A percentile compares a stretch with the other conserved stretches of the same genome.
Conservation (phyloP, 345 rosid species). For the Salix arbutifolia region DNA sequence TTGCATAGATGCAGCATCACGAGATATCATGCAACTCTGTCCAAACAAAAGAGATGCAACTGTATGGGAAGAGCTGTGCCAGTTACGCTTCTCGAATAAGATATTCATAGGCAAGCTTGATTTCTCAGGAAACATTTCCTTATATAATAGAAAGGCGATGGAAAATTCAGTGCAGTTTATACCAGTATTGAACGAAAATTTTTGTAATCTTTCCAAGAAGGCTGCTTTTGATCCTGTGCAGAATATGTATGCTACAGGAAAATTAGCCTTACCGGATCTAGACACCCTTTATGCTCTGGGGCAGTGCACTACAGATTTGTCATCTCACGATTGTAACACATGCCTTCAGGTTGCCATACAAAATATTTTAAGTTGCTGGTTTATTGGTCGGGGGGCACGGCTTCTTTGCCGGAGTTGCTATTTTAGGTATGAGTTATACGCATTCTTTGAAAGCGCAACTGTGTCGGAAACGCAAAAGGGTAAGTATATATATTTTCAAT, state of each 20-base stretch:
- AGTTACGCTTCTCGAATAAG: constrained; percentile 25
- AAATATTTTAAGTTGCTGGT: constrained; percentile 20
- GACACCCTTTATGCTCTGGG: constrained; percentile 28
- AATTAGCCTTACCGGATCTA: not conserved
- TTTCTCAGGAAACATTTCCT: constrained; percentile 17
- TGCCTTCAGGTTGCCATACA: constrained; percentile 31
- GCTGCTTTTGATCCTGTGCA: constrained; percentile 16
- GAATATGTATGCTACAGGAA: constrained; percentile 9
- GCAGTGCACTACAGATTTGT: constrained; percentile 36
- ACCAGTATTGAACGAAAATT: constrained; percentile 14
- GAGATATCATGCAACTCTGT: constrained; percentile 24
- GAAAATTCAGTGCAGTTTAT: constrained; percentile 16
- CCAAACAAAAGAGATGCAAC: constrained; percentile 15
- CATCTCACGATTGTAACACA: constrained; percentile 20
- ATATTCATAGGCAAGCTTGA: constrained; percentile 29
- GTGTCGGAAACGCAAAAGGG: not conserved
- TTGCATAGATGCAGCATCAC: constrained; percentile 19
- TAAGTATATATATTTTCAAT: not conserved
- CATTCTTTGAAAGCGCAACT: constrained; percentile 24
- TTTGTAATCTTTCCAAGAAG: constrained; percentile 13
- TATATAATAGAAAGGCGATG: constrained; percentile 11
- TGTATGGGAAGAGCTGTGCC: constrained; percentile 40
- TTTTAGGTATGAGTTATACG: constrained; percentile 39
- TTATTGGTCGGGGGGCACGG: constrained; percentile 27
- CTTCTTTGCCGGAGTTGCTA: constrained; percentile 39